Base-by-base conservation (phyloP, 768 basidiomycete genomes). In the Leucosporidium scottii region DNA sequence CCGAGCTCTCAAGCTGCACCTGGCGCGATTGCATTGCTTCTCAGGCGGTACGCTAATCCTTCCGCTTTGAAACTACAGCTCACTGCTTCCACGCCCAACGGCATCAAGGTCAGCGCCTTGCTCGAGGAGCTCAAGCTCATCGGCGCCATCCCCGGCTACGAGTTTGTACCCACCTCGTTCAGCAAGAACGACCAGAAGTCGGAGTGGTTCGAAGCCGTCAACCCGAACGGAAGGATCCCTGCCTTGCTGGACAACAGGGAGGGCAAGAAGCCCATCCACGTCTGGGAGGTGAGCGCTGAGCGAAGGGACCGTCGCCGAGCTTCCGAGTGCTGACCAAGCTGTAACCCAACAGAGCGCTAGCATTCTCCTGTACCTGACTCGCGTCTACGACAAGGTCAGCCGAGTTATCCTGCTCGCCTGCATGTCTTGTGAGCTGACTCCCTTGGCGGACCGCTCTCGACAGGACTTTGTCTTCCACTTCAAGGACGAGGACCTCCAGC, bases 111-210 rank as follows among this genome's bases (percentile, higher is more conserved):
- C 7, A n/a, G 59, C 44, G 25, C 17, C 13, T 36, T 55, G 13
- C 67, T 66, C 66, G 74, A 74, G 51, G 71, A 74, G 67, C 66
- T 73, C 50, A 74, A 74, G 59, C 65, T 64, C 6, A 28, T 59
- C 23, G 66, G 68, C 15, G 55, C 50, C 12, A 53, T 70, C 54
- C 13, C 48, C 7, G 61, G 28, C 31, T 74, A 74, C 68, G 36
- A 60, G 10, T 47, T 66, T 27, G n/a, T 67, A 8, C 55, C 69
- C 25, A 69, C 66, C 57, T 58, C 51, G 7, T 66, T 74, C 44
- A 28, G 31, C 25, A 63, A 69, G 44, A 71, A 69, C 51, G 69
- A 73, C 36, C 69, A 71, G 39, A 70, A 73, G 69, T 8, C 21
- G 3, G 28, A 58, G 0, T 70, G 65, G 64, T 68, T 71, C 49